Percentiles rank a stretch among this genome's conserved stretches.
phyloP scores from a whole-genome alignment of 176 grass and related monocot genomes.

The Cymbopogon citratus region DNA sequence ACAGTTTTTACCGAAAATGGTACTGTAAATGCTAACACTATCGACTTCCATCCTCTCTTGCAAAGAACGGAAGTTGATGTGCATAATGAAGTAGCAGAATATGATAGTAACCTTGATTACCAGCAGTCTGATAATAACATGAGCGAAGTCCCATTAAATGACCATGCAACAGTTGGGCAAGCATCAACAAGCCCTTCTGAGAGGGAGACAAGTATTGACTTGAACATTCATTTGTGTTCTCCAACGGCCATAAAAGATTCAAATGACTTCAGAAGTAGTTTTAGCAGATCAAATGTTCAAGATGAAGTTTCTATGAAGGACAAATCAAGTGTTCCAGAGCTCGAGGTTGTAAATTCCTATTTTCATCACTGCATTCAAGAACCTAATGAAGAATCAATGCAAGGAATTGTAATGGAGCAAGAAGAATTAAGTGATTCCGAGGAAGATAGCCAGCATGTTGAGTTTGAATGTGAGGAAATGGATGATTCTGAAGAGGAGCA shows the following conservation, averaged over 20 bases:
- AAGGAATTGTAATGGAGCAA: constrained; percentile 88
- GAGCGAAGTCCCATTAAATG: constrained; percentile 29
- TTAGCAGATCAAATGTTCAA: constrained; percentile 4
- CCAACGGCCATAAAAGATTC: constrained; percentile 29
- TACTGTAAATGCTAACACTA: constrained; percentile 55
- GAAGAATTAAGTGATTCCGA: constrained; percentile 95
- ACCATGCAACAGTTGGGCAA: constrained; percentile 33
- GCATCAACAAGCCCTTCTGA: constrained; percentile 34
- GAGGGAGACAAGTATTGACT: constrained; percentile 67
- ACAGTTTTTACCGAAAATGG: constrained; percentile 15
- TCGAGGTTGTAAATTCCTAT: constrained; percentile 35
- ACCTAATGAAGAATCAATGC: constrained; percentile 60
- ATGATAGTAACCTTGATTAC: constrained; percentile 10
- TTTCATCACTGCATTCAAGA: constrained; percentile 34
- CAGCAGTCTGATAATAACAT: constrained; percentile 31
- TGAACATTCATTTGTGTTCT: constrained; percentile 73
- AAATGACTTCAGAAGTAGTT: constrained; percentile 30
- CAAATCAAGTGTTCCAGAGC: constrained; percentile 15
- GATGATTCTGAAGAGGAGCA: constrained; percentile 85
- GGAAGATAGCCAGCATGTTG: constrained; percentile 67
- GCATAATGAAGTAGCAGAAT: constrained; percentile 24
- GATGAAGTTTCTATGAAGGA: constrained; percentile 29
- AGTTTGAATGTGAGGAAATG: constrained; percentile 88
- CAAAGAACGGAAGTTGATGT: constrained; percentile 54
- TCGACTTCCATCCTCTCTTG: constrained; percentile 87